Base-by-base conservation (phyloP, 768 basidiomycete genomes). In the Serendipita sp. region DNA sequence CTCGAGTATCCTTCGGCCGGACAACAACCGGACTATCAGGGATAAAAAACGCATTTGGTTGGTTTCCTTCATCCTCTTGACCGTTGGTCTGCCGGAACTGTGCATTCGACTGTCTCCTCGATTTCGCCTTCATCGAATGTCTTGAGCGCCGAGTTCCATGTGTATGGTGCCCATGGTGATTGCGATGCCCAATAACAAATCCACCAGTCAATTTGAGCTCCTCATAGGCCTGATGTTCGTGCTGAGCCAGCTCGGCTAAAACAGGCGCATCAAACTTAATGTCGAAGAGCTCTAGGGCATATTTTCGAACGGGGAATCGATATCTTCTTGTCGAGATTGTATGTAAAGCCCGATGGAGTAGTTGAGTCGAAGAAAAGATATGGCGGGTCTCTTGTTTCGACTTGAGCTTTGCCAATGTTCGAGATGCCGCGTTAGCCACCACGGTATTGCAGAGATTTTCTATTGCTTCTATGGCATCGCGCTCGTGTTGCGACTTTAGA, bases 401-500 rank as follows among this genome's bases (percentile, higher is more conserved):
- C 74, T 91, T 91, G 77, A 92, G 82, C 70, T 89, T 89, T 33
- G 91, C 86, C 44, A 99, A 77, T 16, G 91, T 86, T 52, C 91
- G 83, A 27, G 96, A 98, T 1, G 96, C 93, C 27, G 90, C 83
- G 70, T 94, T 94, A 0, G 94, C 93, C 65, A 98, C 88, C 62
- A 98, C 93, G 18, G 93, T 91, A 71, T 99, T 99, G 33, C 88
- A 86, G 45, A 99, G 78, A 71, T 97, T 97, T 69, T 92, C 87
- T 60, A 99, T 89, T 3, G 91, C 89, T 3, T 87, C 86, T 68
- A 94, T 80, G 33, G 91, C 85, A 68, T 95, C 91, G 3, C 84
- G 78, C 69, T 98, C 94, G 43, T 81, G 75, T 66, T 85, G 82
- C 4, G 81, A 76, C 0, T 80, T 79, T 6, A 88, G 83, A 3